Evolutionary conservation across 1,284 basidiomycete genomes (phyloP), one percentile per base, ranked within the genome.

Genomic region (Heliocybe sulcata): DNA sequence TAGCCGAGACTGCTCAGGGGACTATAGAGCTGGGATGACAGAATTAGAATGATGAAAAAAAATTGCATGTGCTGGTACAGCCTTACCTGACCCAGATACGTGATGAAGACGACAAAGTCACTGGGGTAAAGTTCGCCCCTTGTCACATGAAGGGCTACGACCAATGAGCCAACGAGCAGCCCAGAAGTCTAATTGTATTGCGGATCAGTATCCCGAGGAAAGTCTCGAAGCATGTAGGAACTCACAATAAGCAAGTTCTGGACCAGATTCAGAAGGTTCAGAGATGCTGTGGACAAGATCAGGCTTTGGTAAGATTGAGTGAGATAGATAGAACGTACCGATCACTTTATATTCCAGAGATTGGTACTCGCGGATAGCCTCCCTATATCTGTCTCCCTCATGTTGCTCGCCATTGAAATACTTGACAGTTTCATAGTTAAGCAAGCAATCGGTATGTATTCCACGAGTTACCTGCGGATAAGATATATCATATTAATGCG

Each of bases 341-440:
- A 88, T 83, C 54, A 92, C 89, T 63, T 77, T 81, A 67, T 83
- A 87, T 64, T 92, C 90, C 52, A 90, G 71, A 22, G 70, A 66
- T 64, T 94, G 91, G 63, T 93, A 94, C 57, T 86, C 77, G n/a
- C 75, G 72, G 60, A 94, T 79, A 1, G 92, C 88, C 20, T 83
- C 77, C 11, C 77, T 69, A 65, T 94, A 93, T 27, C 92, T 80
- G 51, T 78, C 76, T 19, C 80, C 82, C 66, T 94, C 92, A 64
- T 91, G 87, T 31, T 81, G 76, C 68, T 95, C 92, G 26, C 90
- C 89, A 29, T 82, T 82, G 67, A 92, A 93, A 69, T 90, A 91
- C 67, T 91, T 91, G 60, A 93, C 87, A 11, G 88, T 85, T 70
- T 92, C 91, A 64, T 92, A 87, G 69, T 92, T 88, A 63, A 93